These are phyloP conservation scores for Pontederia crassipes DNA, from an alignment of 176 grass and related monocot species.

Conservation along the genomic window DNA sequence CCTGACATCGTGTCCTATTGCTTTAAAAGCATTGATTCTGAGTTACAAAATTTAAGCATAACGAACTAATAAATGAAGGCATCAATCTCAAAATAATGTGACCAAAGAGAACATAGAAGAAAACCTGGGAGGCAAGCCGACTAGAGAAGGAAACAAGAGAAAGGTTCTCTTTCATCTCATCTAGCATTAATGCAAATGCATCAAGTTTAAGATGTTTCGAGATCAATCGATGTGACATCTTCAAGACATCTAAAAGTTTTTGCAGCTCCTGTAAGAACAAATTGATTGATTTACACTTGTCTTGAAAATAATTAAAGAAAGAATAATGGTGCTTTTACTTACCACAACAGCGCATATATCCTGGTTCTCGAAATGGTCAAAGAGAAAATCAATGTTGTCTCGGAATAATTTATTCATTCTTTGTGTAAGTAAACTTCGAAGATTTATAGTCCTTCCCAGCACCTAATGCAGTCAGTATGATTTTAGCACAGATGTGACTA, in stretches of 20 bases:
- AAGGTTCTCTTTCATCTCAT: slow-evolving; percentile 96
- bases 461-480: slow-evolving; percentile 35
- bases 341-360: slow-evolving; percentile 88
- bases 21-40: too few relatives aligned
- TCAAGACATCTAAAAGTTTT: slow-evolving; percentile 89
- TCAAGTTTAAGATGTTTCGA: slow-evolving; percentile 88
- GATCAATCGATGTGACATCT: slow-evolving; percentile 80
- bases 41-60: too few relatives aligned
- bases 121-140: slow-evolving; percentile 90
- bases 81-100: slow-evolving; percentile 1
- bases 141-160: slow-evolving; percentile 96
- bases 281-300: slow-evolving; percentile 9
- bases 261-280: slow-evolving; percentile 62
- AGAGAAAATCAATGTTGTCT: slow-evolving; percentile 94
- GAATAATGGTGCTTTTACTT: slow-evolving; percentile 30
- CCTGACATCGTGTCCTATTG: too few relatives aligned
- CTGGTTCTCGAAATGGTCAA: slow-evolving; percentile 73
- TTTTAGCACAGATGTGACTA: not conserved
- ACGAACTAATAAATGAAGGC: too few relatives aligned
- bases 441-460: slow-evolving; percentile 82
- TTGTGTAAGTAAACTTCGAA: slow-evolving; percentile 91
- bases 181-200: slow-evolving; percentile 82
- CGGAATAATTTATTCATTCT: slow-evolving; percentile 96
- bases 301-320: slow-evolving; percentile 4
- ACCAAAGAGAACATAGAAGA: slow-evolving; percentile 6